A percentile compares a stretch with the other conserved stretches of the same genome.
Conservation (phyloP, 176 grass and related monocot species). For the Musa troglodytarum region DNA sequence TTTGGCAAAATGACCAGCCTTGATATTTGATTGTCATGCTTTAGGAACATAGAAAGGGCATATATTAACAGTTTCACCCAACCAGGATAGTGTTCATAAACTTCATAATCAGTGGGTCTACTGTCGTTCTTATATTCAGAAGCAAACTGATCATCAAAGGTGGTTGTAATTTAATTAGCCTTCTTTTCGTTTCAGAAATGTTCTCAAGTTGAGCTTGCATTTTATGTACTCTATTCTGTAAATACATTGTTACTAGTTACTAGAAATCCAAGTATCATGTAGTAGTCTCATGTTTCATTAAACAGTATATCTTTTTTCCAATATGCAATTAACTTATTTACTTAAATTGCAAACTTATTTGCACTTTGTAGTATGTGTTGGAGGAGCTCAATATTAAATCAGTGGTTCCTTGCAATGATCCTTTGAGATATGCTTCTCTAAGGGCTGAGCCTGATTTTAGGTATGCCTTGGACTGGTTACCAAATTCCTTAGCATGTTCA, state of each 20-base stretch:
- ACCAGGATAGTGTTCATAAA: too few relatives aligned
- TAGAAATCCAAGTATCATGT: too few relatives aligned
- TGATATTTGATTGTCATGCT: too few relatives aligned
- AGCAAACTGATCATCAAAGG: neutral
- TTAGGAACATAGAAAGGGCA: too few relatives aligned
- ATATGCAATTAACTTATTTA: neutral
- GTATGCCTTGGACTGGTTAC: conserved; percentile 31
- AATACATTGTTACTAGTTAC: too few relatives aligned
- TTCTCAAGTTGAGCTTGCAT: neutral
- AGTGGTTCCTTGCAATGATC: conserved; percentile 85
- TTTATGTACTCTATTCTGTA: neutral
- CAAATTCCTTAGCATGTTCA: neutral
- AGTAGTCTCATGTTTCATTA: too few relatives aligned
- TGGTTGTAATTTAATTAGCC: too few relatives aligned
- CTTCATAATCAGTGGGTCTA: neutral
- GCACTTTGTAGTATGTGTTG: conserved; percentile 84
- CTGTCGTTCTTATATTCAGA: neutral
- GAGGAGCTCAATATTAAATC: conserved; percentile 95
- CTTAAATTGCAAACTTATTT: neutral
- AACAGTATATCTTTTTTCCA: neutral
- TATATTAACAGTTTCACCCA: too few relatives aligned
- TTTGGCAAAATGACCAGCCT: too few relatives aligned
- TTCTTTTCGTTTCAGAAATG: too few relatives aligned
- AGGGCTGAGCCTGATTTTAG: conserved; percentile 95
- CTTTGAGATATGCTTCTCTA: conserved; percentile 74